Conservation (phyloP, 2,329 filamentous ascomycete genomes). For the Monosporascus sp. region DNA sequence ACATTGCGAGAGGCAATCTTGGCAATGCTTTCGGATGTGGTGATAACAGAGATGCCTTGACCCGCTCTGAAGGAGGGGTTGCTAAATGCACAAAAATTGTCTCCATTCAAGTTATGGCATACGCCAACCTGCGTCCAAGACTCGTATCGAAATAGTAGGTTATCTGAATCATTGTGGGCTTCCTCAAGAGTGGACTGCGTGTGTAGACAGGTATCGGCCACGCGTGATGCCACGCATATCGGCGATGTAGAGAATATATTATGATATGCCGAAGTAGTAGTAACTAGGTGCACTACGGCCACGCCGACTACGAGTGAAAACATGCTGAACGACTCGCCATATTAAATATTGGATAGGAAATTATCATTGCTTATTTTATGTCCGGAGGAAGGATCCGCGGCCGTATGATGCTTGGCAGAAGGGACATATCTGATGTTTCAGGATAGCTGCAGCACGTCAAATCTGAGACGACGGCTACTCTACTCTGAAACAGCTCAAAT, state of each 20-base stretch:
- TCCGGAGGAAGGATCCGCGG: no score
- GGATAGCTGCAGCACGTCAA: neutral
- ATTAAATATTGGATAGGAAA: neutral
- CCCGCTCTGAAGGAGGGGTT: constrained; percentile 17
- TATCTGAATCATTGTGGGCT: neutral
- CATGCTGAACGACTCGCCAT: neutral
- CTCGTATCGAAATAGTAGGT: neutral
- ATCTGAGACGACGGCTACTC: neutral
- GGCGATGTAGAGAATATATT: no score
- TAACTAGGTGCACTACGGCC: no score
- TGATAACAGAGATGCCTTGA: constrained; percentile 23
- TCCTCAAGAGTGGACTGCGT: neutral
- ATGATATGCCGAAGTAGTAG: no score
- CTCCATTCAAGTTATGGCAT: constrained; percentile 7
- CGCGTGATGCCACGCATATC: neutral
- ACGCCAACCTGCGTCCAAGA: constrained; percentile 5
- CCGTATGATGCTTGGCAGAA: neutral
- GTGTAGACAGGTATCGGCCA: neutral
- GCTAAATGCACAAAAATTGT: constrained; percentile 21
- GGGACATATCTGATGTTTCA: neutral
- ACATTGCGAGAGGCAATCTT: constrained; percentile 8
- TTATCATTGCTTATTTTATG: neutral
- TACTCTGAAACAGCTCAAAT: neutral
- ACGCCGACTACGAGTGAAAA: neutral
- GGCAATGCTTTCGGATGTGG: constrained; percentile 16